Evolutionary conservation across 2,329 filamentous ascomycete genomes (phyloP).

Genomic region (Rutstroemia sp.): DNA sequence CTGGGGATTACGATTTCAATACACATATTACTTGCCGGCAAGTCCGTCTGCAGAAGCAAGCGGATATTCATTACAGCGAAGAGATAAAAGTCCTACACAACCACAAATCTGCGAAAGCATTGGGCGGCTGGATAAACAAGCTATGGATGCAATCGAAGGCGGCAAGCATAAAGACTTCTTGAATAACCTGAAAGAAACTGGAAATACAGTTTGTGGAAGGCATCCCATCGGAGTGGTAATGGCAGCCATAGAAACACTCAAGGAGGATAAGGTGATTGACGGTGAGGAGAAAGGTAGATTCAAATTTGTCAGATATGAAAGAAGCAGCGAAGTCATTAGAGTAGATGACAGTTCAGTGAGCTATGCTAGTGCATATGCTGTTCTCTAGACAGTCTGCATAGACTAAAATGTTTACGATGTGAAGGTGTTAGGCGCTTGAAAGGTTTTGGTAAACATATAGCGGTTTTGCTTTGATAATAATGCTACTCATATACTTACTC

Average conservation of each 20-base stretch:
- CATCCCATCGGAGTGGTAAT: constrained; percentile 93
- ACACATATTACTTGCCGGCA: constrained; percentile 66
- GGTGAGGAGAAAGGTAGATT: constrained; percentile 36
- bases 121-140: constrained; percentile 66
- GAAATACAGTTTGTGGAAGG: constrained; percentile 88
- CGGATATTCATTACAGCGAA: constrained; percentile 26
- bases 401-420: neutral
- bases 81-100: constrained; percentile 31
- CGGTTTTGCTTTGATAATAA: no score
- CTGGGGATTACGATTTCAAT: constrained; percentile 81
- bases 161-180: constrained; percentile 67
- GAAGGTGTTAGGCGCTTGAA: neutral
- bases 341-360: constrained; percentile 79
- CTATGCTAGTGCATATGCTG: constrained; percentile 87
- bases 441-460: no score
- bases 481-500: no score
- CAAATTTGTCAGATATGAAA: constrained; percentile 77
- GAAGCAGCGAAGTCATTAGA: constrained; percentile 66
- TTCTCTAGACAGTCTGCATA: constrained; percentile 36
- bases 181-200: constrained; percentile 59
- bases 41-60: constrained; percentile 35
- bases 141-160: constrained; percentile 77
- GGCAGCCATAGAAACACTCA: constrained; percentile 70
- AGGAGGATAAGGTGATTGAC: constrained; percentile 25
- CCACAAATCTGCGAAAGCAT: constrained; percentile 78